Conservation (phyloP, 2,329 filamentous ascomycete species). For the Pseudogymnoascus sp. region DNA sequence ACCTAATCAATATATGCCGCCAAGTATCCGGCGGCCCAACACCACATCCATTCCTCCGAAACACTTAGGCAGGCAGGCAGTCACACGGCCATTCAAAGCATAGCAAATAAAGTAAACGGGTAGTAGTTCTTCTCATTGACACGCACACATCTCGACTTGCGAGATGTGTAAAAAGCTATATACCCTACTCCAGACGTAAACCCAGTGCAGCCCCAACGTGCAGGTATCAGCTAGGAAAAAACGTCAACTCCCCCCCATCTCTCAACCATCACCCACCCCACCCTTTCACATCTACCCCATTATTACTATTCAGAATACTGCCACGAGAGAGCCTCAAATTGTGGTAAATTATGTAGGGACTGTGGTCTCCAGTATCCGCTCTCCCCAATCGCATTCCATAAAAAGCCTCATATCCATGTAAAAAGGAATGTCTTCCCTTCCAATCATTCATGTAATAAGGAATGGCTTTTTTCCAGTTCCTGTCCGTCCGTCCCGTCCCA, state of each 20-base stretch:
- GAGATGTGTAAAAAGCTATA: not conserved
- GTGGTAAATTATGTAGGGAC: slow-evolving; percentile 3
- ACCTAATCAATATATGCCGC: slow-evolving; percentile 1
- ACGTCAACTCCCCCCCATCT: not conserved
- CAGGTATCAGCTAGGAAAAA: not conserved
- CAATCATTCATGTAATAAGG: slow-evolving; percentile 1
- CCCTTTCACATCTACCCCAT: not conserved
- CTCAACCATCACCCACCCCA: not conserved
- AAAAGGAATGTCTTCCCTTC: not conserved
- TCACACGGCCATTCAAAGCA: not conserved
- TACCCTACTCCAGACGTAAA: slow-evolving; percentile 1
- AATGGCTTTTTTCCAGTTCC: not conserved
- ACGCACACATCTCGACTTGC: not conserved
- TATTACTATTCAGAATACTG: slow-evolving; percentile 6
- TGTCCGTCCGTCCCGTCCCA: not conserved
- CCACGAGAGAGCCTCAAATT: slow-evolving; percentile 4
- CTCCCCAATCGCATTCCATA: not conserved
- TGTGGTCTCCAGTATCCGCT: slow-evolving; percentile 2
- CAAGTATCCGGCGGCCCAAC: not conserved
- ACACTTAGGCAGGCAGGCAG: not conserved
- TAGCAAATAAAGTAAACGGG: not conserved
- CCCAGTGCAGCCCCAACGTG: not conserved
- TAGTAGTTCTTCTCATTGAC: not conserved
- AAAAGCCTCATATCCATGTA: not conserved
- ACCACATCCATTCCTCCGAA: not conserved